Base-by-base conservation (phyloP, 495 filamentous ascomycete genomes). In the Lepraria neglecta region DNA sequence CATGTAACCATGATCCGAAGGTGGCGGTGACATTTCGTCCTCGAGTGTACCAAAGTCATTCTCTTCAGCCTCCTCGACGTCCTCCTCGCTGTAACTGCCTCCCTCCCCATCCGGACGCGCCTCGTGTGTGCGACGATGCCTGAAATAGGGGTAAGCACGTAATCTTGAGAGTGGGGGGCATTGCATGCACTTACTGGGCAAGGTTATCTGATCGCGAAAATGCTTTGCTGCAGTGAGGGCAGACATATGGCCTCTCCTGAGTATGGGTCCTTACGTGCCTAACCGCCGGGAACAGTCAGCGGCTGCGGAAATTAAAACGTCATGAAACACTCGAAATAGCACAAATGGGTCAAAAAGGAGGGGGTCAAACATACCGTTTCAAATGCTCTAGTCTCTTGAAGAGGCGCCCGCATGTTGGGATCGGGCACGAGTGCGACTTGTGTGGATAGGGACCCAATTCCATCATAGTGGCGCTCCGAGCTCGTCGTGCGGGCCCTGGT, bases 361-460 rank as follows among this genome's bases (percentile, higher is more conserved):
- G 21, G 63, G 67, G 64, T 64, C 57, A 57, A 65, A 71, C 89
- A 83, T 89, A 96, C 90, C 94, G 87, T 81, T 98, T 98, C 68
- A 98, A 84, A 80, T 98, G 94, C 75, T 98, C 94, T 79, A 98
- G 83, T 71, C 94, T 86, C 85, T 98, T 98, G 82, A 98, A 98
- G 65, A 96, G 82, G 72, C 95, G 87, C 47, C 95, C 94, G 73
- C 94, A 98, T 28, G 91, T 91, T 30, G 95, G 95, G 71, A 98
- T 98, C n/a, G 94, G 94, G 77, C 94, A 98, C 10, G 91, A 96
- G 73, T 98, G 94, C 11, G 90, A 92, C 72, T 98, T 98, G 67
- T 95, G 90, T 14, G 94, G 92, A 72, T 98, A 98, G 45, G 94
- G 94, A 42, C 91, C 91, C 57, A 95, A 79, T 72, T 97, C 95